Base-by-base conservation (phyloP, 2,329 filamentous ascomycete species). In the Lasiodiplodia citricola region DNA sequence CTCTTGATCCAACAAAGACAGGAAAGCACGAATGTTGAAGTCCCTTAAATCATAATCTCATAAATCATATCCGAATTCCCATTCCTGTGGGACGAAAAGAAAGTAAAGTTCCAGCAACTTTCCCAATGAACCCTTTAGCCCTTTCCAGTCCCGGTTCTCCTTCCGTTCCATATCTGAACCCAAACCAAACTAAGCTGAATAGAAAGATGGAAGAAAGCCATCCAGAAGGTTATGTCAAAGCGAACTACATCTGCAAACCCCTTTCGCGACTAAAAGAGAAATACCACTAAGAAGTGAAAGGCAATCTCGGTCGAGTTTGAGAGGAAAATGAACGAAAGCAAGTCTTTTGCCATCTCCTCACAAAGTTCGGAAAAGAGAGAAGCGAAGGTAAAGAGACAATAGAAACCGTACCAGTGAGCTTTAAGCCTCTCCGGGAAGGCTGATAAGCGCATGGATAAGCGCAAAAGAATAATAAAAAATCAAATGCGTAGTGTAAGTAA, bases 1-100 rank as follows among this genome's bases (percentile, higher is more conserved):
- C 28, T 28, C 41, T 51, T 23, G 10, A 51, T 35, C 41, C 58
- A 25, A 23, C 13, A 31, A 28, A 4, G 10, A 11, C n/a, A 31
- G 18, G 23, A 16, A 47, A 44, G 35, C 44, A 47, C 7, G 23
- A 62, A 62, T 1, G 4, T 35, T 41, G 7, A 60, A 56, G 18
- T 35, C 57, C 57, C 57, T 62, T 62, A 37, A 21, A 58, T 58
- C 58, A 63, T 63, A 51, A 13, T 63, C 23, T 63, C 58, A 51
- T 63, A 63, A 63, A 14, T 63, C 58, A 63, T 63, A 51, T 51
- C 41, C 57, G 44, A 21, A 31, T 7, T 37, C 54, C 54, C 54
- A 56, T 35, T 47, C 44, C 44, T 3, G 44, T 47, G 44, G 44
- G 44, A 47, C 5, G n/a, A 21, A 47, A 47, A 18, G 44, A 21